Evolutionary conservation across 371 early-diverging fungal genomes (phyloP), one percentile per base, ranked within the genome.

Genomic region (Mucor irregularis): DNA sequence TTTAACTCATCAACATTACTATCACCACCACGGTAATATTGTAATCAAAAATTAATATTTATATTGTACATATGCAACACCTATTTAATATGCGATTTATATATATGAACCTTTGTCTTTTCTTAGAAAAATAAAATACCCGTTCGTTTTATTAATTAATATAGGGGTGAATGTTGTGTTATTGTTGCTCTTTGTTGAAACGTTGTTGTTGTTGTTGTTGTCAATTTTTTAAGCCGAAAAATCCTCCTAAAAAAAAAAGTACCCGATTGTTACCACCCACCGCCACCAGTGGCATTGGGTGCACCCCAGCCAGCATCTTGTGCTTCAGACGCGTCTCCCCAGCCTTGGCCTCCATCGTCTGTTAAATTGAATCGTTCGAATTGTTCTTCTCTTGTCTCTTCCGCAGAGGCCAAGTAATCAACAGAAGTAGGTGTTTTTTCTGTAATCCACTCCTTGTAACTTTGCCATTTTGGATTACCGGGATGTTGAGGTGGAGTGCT

Each of bases 261-360:
- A n/a, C n/a, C n/a, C 31, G 5, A 31, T 11, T 42, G 25, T 47
- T 33, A 37, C 38, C 43, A 58, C 24, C 42, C 40, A 29, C 58
- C 55, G 21, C 38, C 53, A 39, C 13, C 33, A 35, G 31, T 13
- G 3, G 14, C 42, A 7, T 61, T 31, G 2, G 49, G 29, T 26
- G n/a, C n/a, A 14, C 65, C 65, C 65, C 65, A 64, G 0, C 61
- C 61, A 22, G 45, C 50, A 35, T 64, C 61, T 47, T 56, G 30
- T 8, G 57, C 59, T 22, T 47, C 53, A 5, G 54, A 39, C 4
- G 54, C 54, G 46, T 59, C 56, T 8, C 65, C 60, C 65, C 65
- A 64, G 0, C 60, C 65, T 26, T 38, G 5, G 4, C 53, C 58
- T 14, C 19, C 29, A 19, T 60, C 60, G 28, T 55, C 31, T 35